phyloP scores from a whole-genome alignment of 352 stramenopile species.

The Peronospora tabacina region DNA sequence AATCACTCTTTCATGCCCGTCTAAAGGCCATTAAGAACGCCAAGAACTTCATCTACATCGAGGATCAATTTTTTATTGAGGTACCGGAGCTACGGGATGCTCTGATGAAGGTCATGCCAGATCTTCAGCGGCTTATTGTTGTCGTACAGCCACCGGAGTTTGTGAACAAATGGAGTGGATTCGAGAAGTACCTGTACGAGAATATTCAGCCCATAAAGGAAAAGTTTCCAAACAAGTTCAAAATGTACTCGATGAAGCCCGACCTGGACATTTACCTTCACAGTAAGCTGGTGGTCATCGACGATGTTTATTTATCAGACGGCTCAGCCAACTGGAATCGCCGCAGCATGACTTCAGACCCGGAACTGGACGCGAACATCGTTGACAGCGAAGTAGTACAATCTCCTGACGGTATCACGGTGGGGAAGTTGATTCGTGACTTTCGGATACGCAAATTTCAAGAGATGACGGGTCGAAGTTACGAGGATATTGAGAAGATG shows the following conservation, averaged over 20 bases:
- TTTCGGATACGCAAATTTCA: conserved; percentile 1
- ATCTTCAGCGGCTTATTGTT: conserved; percentile 38
- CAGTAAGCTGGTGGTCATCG: conserved; percentile 25
- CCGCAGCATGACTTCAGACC: conserved; percentile 50
- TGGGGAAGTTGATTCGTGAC: conserved; percentile 1
- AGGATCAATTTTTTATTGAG: conserved; percentile 1
- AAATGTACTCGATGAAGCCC: conserved; percentile 31
- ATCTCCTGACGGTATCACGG: neutral
- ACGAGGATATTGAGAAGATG: neutral
- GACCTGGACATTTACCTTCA: conserved; percentile 35
- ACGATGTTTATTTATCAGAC: conserved; percentile 1
- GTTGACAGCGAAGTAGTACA: conserved; percentile 24
- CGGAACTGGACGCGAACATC: conserved; percentile 39
- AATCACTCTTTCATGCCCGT: conserved; percentile 32
- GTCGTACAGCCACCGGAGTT: conserved; percentile 11
- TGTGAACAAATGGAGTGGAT: conserved; percentile 15
- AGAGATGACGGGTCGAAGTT: conserved; percentile 2
- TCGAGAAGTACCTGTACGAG: conserved; percentile 41
- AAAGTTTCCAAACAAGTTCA: conserved; percentile 40
- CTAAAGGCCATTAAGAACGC: conserved; percentile 35
- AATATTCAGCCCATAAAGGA: conserved; percentile 31
- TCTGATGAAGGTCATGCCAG: conserved; percentile 33
- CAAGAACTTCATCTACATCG: conserved; percentile 3
- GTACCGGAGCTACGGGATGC: conserved; percentile 9
- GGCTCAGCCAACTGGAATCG: conserved; percentile 34